phyloP scores from a whole-genome alignment of 2,329 filamentous ascomycete genomes.

The Zarea fungicola region DNA sequence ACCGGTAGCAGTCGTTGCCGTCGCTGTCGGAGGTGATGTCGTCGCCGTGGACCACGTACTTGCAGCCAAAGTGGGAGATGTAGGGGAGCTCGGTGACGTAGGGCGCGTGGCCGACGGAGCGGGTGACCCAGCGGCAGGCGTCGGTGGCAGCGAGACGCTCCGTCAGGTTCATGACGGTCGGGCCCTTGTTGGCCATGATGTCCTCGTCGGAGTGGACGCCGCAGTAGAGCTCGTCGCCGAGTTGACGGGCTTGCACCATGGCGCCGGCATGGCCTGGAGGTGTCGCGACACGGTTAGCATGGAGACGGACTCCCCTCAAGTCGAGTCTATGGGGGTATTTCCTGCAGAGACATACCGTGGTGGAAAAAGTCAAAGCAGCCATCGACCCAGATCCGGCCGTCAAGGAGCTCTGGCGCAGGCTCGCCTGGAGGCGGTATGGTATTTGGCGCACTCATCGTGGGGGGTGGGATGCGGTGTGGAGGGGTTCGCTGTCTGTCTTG shows the following conservation, averaged over 20 bases:
- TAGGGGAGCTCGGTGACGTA: constrained; percentile 92
- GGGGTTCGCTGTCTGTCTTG: no score
- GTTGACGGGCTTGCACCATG: constrained; percentile 89
- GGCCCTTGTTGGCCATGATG: constrained; percentile 94
- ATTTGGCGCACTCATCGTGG: constrained; percentile 11
- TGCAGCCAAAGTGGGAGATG: constrained; percentile 93
- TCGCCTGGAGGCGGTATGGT: constrained; percentile 29
- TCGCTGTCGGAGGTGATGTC: constrained; percentile 93
- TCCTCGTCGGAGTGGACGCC: constrained; percentile 94
- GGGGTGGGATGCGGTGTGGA: constrained; percentile 3
- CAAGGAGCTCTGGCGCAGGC: constrained; percentile 50
- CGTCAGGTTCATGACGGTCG: constrained; percentile 89
- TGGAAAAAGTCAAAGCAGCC: constrained; percentile 99
- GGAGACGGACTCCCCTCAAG: no score
- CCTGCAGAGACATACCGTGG: constrained; percentile 61
- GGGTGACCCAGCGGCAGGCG: constrained; percentile 91
- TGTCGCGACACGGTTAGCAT: no score
- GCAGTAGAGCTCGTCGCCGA: constrained; percentile 82
- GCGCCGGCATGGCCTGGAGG: constrained; percentile 91
- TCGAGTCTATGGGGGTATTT: no score
- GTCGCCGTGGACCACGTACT: constrained; percentile 93
- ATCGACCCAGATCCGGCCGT: constrained; percentile 90
- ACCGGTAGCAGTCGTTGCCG: constrained; percentile 95
- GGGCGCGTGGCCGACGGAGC: constrained; percentile 76
- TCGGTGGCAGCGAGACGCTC: constrained; percentile 89